phyloP scores from a whole-genome alignment of 108 stramenopile species.

The Phaeodactylum tricornutum region DNA sequence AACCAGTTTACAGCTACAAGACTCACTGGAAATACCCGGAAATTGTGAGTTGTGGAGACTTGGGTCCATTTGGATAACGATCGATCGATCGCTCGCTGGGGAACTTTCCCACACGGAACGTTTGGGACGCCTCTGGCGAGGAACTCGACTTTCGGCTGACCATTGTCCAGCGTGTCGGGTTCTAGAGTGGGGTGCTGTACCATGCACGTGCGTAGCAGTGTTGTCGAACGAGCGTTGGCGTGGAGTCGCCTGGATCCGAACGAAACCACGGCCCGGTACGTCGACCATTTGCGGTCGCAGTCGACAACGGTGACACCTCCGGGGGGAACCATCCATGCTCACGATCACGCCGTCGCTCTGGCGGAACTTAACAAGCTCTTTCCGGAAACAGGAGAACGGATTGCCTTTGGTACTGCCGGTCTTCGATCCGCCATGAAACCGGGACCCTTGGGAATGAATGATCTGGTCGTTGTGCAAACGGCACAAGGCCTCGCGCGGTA shows the following conservation, averaged over 20 bases:
- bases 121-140: too few species aligned
- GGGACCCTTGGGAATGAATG: conserved; percentile 89
- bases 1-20: too few species aligned
- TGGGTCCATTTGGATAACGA: too few species aligned
- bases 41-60: too few species aligned
- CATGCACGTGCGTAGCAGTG: too few species aligned
- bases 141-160: too few species aligned
- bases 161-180: too few species aligned
- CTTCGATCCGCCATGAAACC: conserved; percentile 84
- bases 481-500: conserved; percentile 75
- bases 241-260: conserved; percentile 68
- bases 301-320: neutral
- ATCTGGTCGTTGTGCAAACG: conserved; percentile 88
- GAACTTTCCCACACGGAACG: too few species aligned
- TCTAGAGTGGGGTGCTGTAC: too few species aligned
- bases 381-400: conserved; percentile 15
- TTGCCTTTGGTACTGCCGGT: conserved; percentile 94
- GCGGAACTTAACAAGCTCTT: neutral
- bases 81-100: too few species aligned
- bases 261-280: conserved; percentile 35
- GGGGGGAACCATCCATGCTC: too few species aligned
- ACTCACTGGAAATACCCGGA: too few species aligned
- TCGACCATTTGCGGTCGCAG: conserved; percentile 24
- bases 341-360: neutral
- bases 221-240: conserved; percentile 26